These are phyloP conservation scores for Podaxis sp. DNA, from an alignment of 768 basidiomycete species.

Conservation along the genomic window DNA sequence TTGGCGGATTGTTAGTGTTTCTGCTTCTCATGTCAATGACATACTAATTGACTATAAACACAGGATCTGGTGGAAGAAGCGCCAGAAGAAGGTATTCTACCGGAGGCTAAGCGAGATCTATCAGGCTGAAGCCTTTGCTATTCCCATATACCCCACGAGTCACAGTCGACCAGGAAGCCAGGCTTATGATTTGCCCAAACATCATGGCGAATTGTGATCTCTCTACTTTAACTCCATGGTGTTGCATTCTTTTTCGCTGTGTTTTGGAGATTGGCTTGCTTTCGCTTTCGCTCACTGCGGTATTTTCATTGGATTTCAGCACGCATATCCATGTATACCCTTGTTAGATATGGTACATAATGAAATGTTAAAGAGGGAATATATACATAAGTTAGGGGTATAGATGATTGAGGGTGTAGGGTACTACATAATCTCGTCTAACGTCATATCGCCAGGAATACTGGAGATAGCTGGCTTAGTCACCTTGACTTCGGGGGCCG, in stretches of 20 bases:
- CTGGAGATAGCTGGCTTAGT: background rate
- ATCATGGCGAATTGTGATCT: slow-evolving; percentile 2
- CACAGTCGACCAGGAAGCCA: background rate
- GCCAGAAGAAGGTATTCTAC: slow-evolving; percentile 15
- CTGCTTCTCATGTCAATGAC: background rate
- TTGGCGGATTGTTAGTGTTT: slow-evolving; percentile 38
- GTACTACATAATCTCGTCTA: slow-evolving; percentile 42
- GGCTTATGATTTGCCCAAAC: slow-evolving; percentile 1
- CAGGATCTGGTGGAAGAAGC: slow-evolving; percentile 31
- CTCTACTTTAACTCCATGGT: background rate
- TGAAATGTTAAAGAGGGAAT: background rate
- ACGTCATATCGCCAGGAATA: slow-evolving; percentile 48
- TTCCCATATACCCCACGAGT: background rate
- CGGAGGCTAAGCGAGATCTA: slow-evolving; percentile 7
- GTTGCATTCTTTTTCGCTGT: background rate
- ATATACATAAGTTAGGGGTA: background rate
- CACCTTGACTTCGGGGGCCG: slow-evolving; percentile 16
- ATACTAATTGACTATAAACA: background rate
- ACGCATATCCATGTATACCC: background rate
- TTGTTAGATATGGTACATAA: background rate
- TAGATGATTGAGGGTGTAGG: background rate
- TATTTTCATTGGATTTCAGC: background rate
- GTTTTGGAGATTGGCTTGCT: background rate
- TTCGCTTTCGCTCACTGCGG: background rate
- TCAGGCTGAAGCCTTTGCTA: slow-evolving; percentile 9